Conservation (phyloP, 2,329 filamentous ascomycete genomes). For the Nemania abortiva region DNA sequence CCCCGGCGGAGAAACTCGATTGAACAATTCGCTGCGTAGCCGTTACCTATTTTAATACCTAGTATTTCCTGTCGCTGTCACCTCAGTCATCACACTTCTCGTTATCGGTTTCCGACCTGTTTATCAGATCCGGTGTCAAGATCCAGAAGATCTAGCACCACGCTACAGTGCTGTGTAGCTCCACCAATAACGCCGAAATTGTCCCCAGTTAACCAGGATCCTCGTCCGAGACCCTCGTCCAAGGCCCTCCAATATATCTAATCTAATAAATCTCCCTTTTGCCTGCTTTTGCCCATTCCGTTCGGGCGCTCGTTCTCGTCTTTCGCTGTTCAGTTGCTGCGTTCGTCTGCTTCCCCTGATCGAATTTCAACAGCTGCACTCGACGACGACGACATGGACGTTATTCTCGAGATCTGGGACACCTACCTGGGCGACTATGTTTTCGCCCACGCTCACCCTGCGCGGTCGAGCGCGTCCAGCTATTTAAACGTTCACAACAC, state of each 20-base stretch:
- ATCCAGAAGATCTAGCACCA: not conserved
- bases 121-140: constrained; percentile 32
- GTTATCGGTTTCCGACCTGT: not conserved
- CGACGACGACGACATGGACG: constrained; percentile 76
- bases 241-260: not conserved
- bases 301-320: constrained; percentile 1
- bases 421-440: constrained; percentile 83
- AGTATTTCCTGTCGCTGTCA: constrained; percentile 1
- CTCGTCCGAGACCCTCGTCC: not conserved
- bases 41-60: not conserved
- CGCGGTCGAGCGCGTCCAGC: constrained; percentile 59
- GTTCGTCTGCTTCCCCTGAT: constrained; percentile 12
- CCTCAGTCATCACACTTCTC: not conserved
- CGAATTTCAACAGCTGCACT: constrained; percentile 21
- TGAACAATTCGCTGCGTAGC: not conserved
- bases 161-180: constrained; percentile 1
- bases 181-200: constrained; percentile 32
- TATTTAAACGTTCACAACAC: constrained; percentile 60
- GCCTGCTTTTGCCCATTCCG: not conserved
- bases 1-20: constrained; percentile 10
- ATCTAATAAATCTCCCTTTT: constrained; percentile 9
- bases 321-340: not conserved
- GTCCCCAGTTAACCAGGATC: constrained; percentile 13
- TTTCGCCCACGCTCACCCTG: constrained; percentile 79
- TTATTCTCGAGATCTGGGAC: constrained; percentile 88